phyloP scores from a whole-genome alignment of 2,329 filamentous ascomycete genomes.

The Colletotrichum gigasporum region DNA sequence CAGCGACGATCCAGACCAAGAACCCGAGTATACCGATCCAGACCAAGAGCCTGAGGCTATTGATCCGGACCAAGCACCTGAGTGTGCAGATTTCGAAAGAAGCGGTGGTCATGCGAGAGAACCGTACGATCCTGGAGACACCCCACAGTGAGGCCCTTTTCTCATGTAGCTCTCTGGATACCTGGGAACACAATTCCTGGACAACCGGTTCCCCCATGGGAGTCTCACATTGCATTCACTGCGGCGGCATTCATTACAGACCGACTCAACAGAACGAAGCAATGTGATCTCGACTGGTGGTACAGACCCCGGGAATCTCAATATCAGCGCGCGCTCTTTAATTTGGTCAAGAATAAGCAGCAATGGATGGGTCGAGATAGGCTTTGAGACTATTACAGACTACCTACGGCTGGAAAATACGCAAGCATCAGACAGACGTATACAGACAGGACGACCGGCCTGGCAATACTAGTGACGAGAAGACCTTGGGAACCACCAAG shows the following conservation, averaged over 20 bases:
- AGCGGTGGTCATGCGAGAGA: conserved; percentile 7
- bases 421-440: too few species aligned
- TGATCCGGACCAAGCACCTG: conserved; percentile 23
- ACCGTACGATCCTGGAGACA: conserved; percentile 21
- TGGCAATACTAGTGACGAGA: too few species aligned
- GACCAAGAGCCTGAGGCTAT: too few species aligned
- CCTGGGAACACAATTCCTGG: background rate
- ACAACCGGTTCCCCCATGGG: background rate
- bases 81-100: conserved; percentile 1
- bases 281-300: too few species aligned
- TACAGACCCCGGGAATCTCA: too few species aligned
- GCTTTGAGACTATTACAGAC: too few species aligned
- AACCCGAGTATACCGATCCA: conserved; percentile 1
- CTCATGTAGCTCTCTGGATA: background rate
- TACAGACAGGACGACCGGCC: too few species aligned
- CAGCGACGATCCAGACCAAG: conserved; percentile 28
- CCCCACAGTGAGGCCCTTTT: background rate
- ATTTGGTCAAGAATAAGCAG: too few species aligned
- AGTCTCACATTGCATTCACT: background rate
- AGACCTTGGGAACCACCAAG: too few species aligned
- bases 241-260: background rate
- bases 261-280: background rate
- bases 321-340: too few species aligned
- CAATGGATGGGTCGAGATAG: too few species aligned
- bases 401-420: too few species aligned